A percentile compares a stretch with the other conserved stretches of the same genome.
Evolutionary conservation across 2,329 filamentous ascomycete species (phyloP).

Genomic region (Penicillium corylophilum): DNA sequence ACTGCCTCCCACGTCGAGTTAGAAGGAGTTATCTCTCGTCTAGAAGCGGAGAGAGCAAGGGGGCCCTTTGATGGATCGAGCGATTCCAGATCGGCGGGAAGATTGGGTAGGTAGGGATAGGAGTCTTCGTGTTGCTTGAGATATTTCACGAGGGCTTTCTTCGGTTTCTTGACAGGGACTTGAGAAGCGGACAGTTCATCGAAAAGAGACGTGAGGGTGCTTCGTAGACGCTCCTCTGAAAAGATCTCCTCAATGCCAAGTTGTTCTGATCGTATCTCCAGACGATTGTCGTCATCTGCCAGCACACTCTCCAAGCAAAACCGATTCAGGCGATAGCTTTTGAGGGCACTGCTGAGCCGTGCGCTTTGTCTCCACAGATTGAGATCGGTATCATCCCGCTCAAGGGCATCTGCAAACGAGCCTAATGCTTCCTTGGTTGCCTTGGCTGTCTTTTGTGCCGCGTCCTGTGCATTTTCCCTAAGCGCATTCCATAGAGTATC

Average conservation of each 20-base stretch:
- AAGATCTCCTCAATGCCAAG: constrained; percentile 59
- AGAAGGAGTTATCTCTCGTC: constrained; percentile 38
- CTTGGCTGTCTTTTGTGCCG: constrained; percentile 28
- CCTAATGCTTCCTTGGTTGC: constrained; percentile 46
- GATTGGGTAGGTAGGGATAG: constrained; percentile 48
- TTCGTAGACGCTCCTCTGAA: constrained; percentile 52
- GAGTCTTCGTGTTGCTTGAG: constrained; percentile 57
- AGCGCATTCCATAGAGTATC: constrained; percentile 42
- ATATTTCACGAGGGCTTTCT: constrained; percentile 52
- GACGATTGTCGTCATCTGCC: constrained; percentile 59
- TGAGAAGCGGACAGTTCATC: constrained; percentile 58
- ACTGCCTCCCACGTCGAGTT: constrained; percentile 48
- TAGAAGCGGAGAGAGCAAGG: constrained; percentile 38
- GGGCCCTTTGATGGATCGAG: constrained; percentile 32
- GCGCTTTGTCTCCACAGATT: constrained; percentile 64
- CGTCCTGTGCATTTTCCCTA: constrained; percentile 16
- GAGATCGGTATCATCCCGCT: constrained; percentile 64
- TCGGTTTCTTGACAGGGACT: constrained; percentile 50
- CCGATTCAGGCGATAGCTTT: constrained; percentile 58
- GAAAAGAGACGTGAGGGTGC: constrained; percentile 51
- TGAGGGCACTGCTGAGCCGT: constrained; percentile 56
- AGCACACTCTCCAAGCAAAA: constrained; percentile 65
- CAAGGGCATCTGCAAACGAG: constrained; percentile 61
- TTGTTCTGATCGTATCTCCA: constrained; percentile 55
- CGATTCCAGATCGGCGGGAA: constrained; percentile 31